Evolutionary conservation across 1,139 yeast genomes (phyloP), one percentile per base, ranked within the genome.

Genomic region (Candida gigantensis): DNA sequence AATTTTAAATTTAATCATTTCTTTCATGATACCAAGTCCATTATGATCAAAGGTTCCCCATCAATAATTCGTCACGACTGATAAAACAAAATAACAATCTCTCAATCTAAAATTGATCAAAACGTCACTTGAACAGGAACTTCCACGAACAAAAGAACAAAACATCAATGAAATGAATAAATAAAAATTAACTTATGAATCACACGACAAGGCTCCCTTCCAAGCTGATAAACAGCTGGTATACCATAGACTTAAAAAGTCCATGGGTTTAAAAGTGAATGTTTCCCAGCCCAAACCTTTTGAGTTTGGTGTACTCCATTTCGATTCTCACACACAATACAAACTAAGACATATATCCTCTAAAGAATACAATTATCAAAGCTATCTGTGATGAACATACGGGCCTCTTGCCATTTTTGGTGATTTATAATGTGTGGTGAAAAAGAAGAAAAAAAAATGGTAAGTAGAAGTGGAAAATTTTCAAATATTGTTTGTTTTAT

Each of bases 181-280:
- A 16, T 18, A 24, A 25, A 15, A 12, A 31, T 24, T 18, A 31
- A 28, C 24, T 17, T 31, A 41, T 35, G 40, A 37, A 47, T 46
- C 50, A 45, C 50, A 45, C 44, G 66, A 59, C 68, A 62, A 62
- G 68, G 68, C 68, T 62, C 68, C 68, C 68, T 44, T 59, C 62
- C 62, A 53, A 51, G 59, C 47, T 52, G 38, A 23, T 16, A 27
- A 28, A 30, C 40, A 40, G 31, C 45, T 45, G 50, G 49, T 43
- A 35, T 43, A 45, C 47, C 46, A 43, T 39, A 32, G 33, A 24
- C 19, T 9, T 12, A 27, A 26, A 24, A 17, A 25, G 19, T 12
- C 34, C 40, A 42, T 45, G 49, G 49, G 49, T 44, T 43, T 43
- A 37, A 27, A 12, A 6, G 26, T 20, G 13, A 23, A 40, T 34